Conservation (phyloP, 108 stramenopile genomes). For the Nitzschia putrida region DNA sequence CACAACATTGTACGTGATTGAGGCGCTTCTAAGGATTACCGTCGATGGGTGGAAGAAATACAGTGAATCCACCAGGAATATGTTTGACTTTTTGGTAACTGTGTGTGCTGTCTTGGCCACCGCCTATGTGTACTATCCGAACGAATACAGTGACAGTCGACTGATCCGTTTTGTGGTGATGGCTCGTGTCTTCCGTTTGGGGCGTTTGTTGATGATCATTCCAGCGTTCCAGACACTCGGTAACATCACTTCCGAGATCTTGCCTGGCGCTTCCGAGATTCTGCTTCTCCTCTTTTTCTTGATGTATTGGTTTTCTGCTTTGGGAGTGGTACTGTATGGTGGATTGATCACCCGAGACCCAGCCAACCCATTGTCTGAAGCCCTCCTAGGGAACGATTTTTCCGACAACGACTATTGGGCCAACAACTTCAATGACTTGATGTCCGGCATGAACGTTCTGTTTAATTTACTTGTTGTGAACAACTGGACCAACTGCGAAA, state of each 20-base stretch:
- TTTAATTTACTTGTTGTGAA: conserved; percentile 83
- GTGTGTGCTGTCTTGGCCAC: conserved; percentile 53
- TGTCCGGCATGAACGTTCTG: conserved; percentile 70
- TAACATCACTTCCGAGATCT: conserved; percentile 49
- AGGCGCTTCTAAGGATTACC: conserved; percentile 61
- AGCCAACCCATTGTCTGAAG: conserved; percentile 39
- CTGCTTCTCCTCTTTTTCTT: conserved; percentile 60
- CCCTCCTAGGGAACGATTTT: conserved; percentile 67
- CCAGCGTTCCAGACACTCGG: conserved; percentile 62
- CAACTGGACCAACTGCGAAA: conserved; percentile 74
- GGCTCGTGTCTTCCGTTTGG: conserved; percentile 71
- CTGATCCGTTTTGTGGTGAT: conserved; percentile 76
- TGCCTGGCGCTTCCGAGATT: conserved; percentile 51
- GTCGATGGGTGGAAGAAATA: conserved; percentile 71
- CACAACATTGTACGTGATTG: conserved; percentile 63
- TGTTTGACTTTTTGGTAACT: conserved; percentile 74
- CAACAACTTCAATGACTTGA: conserved; percentile 87
- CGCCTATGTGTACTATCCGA: conserved; percentile 71
- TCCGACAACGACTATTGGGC: conserved; percentile 68
- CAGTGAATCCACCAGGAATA: conserved; percentile 52
- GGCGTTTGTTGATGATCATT: conserved; percentile 57
- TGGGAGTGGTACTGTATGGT: conserved; percentile 70
- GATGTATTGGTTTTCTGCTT: conserved; percentile 60
- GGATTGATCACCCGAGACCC: conserved; percentile 73
- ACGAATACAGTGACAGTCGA: conserved; percentile 50